These are phyloP conservation scores for Naganishia sp. DNA, from an alignment of 1,284 basidiomycete genomes.

Conservation along the genomic window DNA sequence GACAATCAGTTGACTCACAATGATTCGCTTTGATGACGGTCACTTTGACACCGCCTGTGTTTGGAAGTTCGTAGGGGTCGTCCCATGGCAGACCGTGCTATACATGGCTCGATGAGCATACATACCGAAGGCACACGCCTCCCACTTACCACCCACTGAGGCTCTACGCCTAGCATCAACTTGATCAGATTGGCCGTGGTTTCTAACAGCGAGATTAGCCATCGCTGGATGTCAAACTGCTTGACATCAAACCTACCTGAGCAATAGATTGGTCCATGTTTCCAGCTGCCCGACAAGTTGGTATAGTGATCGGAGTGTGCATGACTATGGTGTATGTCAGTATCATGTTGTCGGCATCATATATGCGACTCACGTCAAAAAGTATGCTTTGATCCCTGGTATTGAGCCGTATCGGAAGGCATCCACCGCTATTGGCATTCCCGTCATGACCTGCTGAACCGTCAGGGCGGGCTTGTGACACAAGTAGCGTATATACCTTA, in stretches of 20 bases:
- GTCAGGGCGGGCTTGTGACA: not conserved
- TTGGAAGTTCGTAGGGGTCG: conserved; percentile 68
- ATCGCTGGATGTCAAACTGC: not conserved
- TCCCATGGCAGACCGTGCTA: conserved; percentile 71
- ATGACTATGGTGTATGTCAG: conserved; percentile 60
- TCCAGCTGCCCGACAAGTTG: conserved; percentile 82
- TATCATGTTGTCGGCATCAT: too few relatives aligned
- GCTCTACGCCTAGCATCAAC: conserved; percentile 83
- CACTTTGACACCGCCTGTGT: conserved; percentile 82
- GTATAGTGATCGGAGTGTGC: conserved; percentile 96
- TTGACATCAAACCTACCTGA: conserved; percentile 57
- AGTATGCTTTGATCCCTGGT: conserved; percentile 82
- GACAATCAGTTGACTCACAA: conserved; percentile 58
- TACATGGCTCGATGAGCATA: not conserved
- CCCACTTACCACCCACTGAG: conserved; percentile 75
- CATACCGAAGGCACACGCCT: not conserved
- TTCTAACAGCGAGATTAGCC: conserved; percentile 45
- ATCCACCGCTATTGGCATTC: conserved; percentile 96
- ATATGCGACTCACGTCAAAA: conserved; percentile 66
- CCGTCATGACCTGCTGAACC: conserved; percentile 64
- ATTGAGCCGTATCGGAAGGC: conserved; percentile 93
- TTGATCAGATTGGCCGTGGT: conserved; percentile 87
- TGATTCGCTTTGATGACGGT: conserved; percentile 98
- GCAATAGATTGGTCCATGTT: conserved; percentile 90
- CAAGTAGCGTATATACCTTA: conserved; percentile 61